A percentile compares a stretch with the other conserved stretches of the same genome.
Evolutionary conservation across 1,139 yeast species (phyloP).

Genomic region (Pichia sp.): DNA sequence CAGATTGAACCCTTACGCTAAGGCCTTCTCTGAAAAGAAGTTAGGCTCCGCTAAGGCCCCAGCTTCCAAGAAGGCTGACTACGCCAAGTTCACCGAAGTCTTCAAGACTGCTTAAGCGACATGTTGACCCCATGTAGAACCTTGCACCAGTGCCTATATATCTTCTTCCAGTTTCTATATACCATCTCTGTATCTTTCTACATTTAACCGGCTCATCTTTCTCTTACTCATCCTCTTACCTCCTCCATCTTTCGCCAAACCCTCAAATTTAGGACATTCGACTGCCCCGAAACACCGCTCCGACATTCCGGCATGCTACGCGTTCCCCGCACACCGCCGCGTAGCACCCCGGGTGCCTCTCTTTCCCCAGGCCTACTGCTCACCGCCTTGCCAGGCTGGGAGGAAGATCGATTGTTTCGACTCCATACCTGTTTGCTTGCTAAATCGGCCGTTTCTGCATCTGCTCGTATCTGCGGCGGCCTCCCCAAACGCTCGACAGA

Average conservation of each 20-base stretch:
- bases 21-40: conserved; percentile 90
- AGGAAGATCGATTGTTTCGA: too few relatives aligned
- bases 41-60: conserved; percentile 81
- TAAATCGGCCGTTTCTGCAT: background rate
- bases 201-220: background rate
- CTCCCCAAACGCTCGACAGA: too few relatives aligned
- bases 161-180: background rate
- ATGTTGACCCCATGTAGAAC: background rate
- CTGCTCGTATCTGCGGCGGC: background rate
- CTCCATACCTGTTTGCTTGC: background rate
- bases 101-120: conserved; percentile 40
- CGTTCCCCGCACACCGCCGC: background rate
- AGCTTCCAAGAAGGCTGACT: conserved; percentile 48
- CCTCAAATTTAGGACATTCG: background rate
- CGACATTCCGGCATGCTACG: background rate
- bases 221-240: background rate
- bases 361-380: background rate
- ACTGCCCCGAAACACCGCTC: background rate
- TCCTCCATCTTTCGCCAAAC: background rate
- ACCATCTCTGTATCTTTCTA: background rate
- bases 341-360: background rate
- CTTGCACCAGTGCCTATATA: background rate
- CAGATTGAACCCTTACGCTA: conserved; percentile 99
- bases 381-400: too few relatives aligned
- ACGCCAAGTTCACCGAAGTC: conserved; percentile 66